A percentile compares a stretch with the other conserved stretches of the same genome.
Evolutionary conservation across 106 monocot genomes (phyloP).

Genomic region (Xerophyta viscosa): DNA sequence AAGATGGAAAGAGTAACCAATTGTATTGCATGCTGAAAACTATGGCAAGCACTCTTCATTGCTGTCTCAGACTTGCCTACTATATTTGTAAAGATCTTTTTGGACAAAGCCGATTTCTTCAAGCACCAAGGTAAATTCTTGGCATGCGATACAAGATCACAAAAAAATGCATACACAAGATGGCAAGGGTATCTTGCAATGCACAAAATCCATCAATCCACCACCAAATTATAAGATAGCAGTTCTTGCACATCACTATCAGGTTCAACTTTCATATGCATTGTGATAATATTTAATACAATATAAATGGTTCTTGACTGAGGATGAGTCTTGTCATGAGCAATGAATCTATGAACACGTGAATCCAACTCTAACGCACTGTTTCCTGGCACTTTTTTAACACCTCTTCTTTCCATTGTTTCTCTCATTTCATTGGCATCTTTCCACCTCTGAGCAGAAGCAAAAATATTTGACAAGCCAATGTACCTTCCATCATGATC

Average conservation of each 20-base stretch:
- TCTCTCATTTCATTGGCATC: slow-evolving; percentile 48
- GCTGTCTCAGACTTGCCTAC: too few species aligned
- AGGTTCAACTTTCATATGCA: slow-evolving; percentile 35
- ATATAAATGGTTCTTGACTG: slow-evolving; percentile 24
- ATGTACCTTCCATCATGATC: slow-evolving; percentile 58
- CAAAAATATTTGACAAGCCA: slow-evolving; percentile 50
- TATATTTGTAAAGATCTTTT: too few species aligned
- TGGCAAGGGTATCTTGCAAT: too few species aligned
- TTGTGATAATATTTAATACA: slow-evolving; percentile 21
- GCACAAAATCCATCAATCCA: too few species aligned
- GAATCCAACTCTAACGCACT: slow-evolving; percentile 55
- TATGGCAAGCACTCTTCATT: too few species aligned
- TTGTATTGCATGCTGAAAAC: too few species aligned
- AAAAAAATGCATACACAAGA: too few species aligned
- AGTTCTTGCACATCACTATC: slow-evolving; percentile 2
- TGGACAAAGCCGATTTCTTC: too few species aligned
- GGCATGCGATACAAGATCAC: too few species aligned
- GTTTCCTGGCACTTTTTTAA: slow-evolving; percentile 48
- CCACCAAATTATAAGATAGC: too few species aligned
- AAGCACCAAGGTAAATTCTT: too few species aligned
- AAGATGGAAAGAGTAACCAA: too few species aligned
- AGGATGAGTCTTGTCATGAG: slow-evolving; percentile 49
- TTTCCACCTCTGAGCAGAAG: slow-evolving; percentile 23
- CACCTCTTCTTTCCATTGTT: slow-evolving; percentile 59
- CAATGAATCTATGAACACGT: slow-evolving; percentile 37